Evolutionary conservation across 2,329 filamentous ascomycete species (phyloP).

Genomic region (Diaporthe helianthi): DNA sequence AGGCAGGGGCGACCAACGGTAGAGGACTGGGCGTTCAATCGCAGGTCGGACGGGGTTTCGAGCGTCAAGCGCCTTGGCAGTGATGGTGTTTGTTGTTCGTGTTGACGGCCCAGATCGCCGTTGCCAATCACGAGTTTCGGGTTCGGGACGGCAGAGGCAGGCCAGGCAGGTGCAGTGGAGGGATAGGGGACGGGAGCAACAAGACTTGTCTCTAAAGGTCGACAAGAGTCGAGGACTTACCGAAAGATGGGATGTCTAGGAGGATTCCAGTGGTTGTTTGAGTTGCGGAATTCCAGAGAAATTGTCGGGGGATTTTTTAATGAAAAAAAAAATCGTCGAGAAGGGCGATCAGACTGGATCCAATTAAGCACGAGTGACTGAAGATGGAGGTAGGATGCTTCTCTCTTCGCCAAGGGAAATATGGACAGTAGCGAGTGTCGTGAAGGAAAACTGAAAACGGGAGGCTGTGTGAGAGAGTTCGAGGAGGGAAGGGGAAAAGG

Average conservation of each 20-base stretch:
- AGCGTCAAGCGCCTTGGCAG: too few species aligned
- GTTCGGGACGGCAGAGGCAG: constrained; percentile 1
- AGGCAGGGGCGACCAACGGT: background rate
- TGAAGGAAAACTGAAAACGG: constrained; percentile 31
- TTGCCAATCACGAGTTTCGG: constrained; percentile 8
- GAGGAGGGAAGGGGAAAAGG: constrained; percentile 28
- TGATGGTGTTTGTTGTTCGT: constrained; percentile 4
- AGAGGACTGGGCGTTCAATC: background rate
- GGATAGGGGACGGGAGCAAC: background rate
- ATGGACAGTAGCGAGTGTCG: constrained; percentile 36
- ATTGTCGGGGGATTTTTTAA: constrained; percentile 14
- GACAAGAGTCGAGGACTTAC: constrained; percentile 28
- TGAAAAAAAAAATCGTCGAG: background rate
- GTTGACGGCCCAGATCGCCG: constrained; percentile 12
- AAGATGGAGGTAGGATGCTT: constrained; percentile 24
- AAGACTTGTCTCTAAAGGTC: background rate
- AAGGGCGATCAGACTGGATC: constrained; percentile 26
- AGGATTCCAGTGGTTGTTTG: constrained; percentile 31
- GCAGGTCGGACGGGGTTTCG: background rate
- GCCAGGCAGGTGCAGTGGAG: constrained; percentile 21
- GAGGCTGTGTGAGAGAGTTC: constrained; percentile 17
- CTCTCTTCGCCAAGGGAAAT: constrained; percentile 32
- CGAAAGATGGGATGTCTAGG: constrained; percentile 23
- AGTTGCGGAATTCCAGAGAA: constrained; percentile 31
- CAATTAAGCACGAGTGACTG: constrained; percentile 27